Conservation (phyloP, 495 filamentous ascomycete species). For the Tuber magnatum region DNA sequence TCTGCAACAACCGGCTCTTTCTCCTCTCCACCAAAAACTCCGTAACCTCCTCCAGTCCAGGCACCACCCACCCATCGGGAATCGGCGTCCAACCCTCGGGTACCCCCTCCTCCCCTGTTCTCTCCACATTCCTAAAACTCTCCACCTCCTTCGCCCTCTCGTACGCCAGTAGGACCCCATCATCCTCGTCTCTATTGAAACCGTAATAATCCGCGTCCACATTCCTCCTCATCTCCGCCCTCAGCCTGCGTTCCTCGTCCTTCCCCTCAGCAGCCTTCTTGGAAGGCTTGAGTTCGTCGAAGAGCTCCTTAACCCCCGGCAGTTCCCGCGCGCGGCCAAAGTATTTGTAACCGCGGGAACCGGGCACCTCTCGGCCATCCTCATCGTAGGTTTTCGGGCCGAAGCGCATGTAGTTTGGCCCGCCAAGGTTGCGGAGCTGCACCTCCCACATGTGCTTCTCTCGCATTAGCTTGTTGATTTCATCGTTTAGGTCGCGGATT, state of each 20-base stretch:
- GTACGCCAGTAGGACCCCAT: conserved; percentile 73
- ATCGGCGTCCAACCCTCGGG: conserved; percentile 70
- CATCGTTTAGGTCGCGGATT: conserved; percentile 95
- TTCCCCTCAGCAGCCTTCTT: conserved; percentile 53
- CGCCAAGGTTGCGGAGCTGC: conserved; percentile 86
- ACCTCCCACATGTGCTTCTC: conserved; percentile 99
- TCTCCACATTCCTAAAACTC: conserved; percentile 56
- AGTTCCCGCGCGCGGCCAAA: conserved; percentile 87
- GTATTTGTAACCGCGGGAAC: conserved; percentile 56
- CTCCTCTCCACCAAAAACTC: conserved; percentile 85
- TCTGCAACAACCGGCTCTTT: conserved; percentile 71
- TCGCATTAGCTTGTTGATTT: conserved; percentile 97
- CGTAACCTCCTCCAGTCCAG: conserved; percentile 80
- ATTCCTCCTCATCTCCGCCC: conserved; percentile 64
- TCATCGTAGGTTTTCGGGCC: conserved; percentile 80
- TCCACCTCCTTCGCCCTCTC: conserved; percentile 78
- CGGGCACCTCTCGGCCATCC: conserved; percentile 81
- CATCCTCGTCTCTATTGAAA: conserved; percentile 89
- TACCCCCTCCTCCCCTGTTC: conserved; percentile 43
- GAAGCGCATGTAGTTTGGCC: conserved; percentile 96
- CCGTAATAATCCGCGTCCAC: conserved; percentile 96
- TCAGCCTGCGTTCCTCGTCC: conserved; percentile 52
- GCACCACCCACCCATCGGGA: conserved; percentile 79
- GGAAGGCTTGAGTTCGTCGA: conserved; percentile 66
- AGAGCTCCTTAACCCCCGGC: conserved; percentile 93